phyloP scores from a whole-genome alignment of 1,284 basidiomycete species.

The Wallemia hederae region DNA sequence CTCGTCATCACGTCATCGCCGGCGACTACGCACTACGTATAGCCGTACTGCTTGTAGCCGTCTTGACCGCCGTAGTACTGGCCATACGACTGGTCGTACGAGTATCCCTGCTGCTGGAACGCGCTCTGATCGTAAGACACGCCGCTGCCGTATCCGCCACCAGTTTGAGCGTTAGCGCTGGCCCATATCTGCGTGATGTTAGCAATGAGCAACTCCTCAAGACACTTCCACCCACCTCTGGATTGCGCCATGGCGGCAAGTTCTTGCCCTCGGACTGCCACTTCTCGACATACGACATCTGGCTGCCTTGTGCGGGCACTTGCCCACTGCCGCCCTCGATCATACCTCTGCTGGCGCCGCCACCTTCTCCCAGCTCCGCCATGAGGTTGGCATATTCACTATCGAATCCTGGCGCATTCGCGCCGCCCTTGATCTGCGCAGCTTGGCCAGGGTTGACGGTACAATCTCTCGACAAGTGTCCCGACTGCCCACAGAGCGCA shows the following conservation, averaged over 20 bases:
- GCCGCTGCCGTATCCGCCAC: background rate
- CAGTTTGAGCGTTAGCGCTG: background rate
- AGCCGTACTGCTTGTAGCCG: background rate
- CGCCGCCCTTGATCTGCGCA: slow-evolving; percentile 3
- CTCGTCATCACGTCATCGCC: background rate
- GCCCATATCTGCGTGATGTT: background rate
- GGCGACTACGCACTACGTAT: too few species aligned
- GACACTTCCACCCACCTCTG: background rate
- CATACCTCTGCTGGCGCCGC: slow-evolving; percentile 23
- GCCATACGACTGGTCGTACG: background rate
- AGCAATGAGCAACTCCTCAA: background rate
- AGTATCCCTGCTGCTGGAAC: background rate
- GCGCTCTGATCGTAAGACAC: background rate
- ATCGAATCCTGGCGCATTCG: slow-evolving; percentile 29
- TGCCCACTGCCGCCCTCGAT: background rate
- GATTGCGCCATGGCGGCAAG: background rate
- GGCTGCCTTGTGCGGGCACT: background rate
- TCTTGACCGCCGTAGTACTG: background rate
- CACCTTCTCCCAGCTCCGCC: slow-evolving; percentile 84
- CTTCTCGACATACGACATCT: background rate
- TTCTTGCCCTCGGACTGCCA: background rate
- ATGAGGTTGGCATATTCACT: slow-evolving; percentile 90
- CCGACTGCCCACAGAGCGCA: slow-evolving; percentile 13
- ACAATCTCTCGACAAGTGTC: slow-evolving; percentile 14
- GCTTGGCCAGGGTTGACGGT: slow-evolving; percentile 5